Evolutionary conservation across 495 filamentous ascomycete genomes (phyloP), one percentile per base, ranked within the genome.

Genomic region (Talaromyces trachyspermus): DNA sequence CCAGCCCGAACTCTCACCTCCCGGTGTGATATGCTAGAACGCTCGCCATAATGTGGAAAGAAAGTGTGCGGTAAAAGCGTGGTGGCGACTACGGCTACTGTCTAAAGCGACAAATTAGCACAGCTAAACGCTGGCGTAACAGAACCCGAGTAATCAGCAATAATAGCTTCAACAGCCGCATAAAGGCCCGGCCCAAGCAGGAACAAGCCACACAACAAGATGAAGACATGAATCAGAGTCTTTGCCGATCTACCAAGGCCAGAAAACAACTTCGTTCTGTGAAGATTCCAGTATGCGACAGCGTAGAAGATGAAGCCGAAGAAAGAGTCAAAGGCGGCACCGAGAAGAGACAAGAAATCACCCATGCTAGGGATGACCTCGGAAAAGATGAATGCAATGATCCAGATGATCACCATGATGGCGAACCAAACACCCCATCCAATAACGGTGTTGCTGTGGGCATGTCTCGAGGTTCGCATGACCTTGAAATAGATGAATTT

Each of bases 291-390:
- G 59, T 92, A 95, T 1, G 88, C 88, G 5, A 86, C 77, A 26
- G 87, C 88, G 88, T 87, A 95, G 74, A 92, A 95, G 56, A 94
- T 91, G 66, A 91, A 95, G 12, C 88, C 88, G 50, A 95, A 95
- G 69, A 92, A 94, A 17, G 84, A 88, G 60, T 95, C 88, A 55
- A 95, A 95, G 12, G 94, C 75, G 17, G 86, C 85, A 51, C 86
- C 89, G 86, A 94, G 89, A 43, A 95, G 74, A 7, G 83, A 84
- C 7, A 91, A 70, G 33, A 95, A 71, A 42, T 86, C 85, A 19
- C 81, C 81, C 69, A 95, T 94, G 76, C 92, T 92, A 0, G 88
- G 88, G 54, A 95, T 91, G 37, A 90, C 86, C 54, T 92, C 85
- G 2, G 88, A 86, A 52, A 92, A 85, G 58, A 94, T 76, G 66